Evolutionary conservation across 1,139 yeast species (phyloP).

Genomic region (Kodamaea anthophila): DNA sequence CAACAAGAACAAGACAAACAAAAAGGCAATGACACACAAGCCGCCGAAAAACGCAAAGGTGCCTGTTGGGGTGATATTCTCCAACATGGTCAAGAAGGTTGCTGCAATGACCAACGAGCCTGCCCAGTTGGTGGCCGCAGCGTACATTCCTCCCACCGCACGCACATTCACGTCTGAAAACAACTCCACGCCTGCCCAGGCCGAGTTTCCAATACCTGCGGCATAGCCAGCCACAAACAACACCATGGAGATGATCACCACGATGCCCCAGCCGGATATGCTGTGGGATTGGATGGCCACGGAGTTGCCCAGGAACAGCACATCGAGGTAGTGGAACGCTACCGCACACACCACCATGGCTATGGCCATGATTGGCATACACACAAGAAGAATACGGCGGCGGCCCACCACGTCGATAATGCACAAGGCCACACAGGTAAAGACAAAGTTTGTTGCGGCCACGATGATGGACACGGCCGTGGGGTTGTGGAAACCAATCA

Average conservation of each 20-base stretch:
- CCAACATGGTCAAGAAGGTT: slow-evolving; percentile 89
- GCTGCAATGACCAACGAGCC: slow-evolving; percentile 89
- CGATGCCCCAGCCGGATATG: slow-evolving; percentile 78
- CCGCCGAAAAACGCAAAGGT: slow-evolving; percentile 89
- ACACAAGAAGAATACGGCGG: slow-evolving; percentile 64
- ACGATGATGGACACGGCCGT: slow-evolving; percentile 91
- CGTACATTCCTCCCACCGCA: slow-evolving; percentile 84
- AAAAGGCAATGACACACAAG: slow-evolving; percentile 61
- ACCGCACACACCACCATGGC: slow-evolving; percentile 77
- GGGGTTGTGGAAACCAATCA: slow-evolving; percentile 79
- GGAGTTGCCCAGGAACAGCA: slow-evolving; percentile 47
- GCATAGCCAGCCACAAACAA: slow-evolving; percentile 85
- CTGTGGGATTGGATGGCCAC: slow-evolving; percentile 39
- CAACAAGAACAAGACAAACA: slow-evolving; percentile 73
- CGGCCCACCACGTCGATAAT: slow-evolving; percentile 84
- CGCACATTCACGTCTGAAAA: slow-evolving; percentile 86
- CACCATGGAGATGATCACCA: slow-evolving; percentile 80
- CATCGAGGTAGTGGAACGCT: slow-evolving; percentile 78
- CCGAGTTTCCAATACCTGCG: slow-evolving; percentile 91
- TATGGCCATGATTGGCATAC: slow-evolving; percentile 74
- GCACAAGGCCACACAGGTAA: slow-evolving; percentile 76
- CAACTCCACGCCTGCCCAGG: slow-evolving; percentile 96
- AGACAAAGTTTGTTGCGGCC: slow-evolving; percentile 87
- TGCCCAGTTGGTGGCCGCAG: slow-evolving; percentile 95
- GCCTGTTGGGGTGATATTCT: slow-evolving; percentile 89